phyloP scores from a whole-genome alignment of 2,329 filamentous ascomycete species.

The Verticillium nonalfalfae region DNA sequence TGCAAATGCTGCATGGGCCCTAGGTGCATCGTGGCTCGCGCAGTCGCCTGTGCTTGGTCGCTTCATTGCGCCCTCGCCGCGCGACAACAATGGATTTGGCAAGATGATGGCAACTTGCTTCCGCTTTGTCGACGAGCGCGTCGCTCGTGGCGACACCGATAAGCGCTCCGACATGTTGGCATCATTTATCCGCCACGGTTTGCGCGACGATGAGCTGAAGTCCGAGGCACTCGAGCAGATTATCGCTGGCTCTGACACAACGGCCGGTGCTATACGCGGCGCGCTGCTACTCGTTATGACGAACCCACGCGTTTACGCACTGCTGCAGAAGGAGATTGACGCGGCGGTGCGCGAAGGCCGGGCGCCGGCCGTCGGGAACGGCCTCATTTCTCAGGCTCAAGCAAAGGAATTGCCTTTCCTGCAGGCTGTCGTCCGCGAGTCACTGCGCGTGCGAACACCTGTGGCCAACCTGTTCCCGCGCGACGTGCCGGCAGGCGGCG shows the following conservation, averaged over 20 bases:
- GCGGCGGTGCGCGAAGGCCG: constrained; percentile 9
- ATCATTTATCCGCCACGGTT: constrained; percentile 19
- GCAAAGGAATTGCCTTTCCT: constrained; percentile 27
- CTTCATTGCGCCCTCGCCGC: constrained; percentile 18
- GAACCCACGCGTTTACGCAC: constrained; percentile 32
- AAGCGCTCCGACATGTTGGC: constrained; percentile 20
- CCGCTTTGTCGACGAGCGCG: constrained; percentile 18
- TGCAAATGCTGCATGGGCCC: constrained; percentile 17
- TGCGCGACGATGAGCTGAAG: constrained; percentile 17
- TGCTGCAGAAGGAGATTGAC: constrained; percentile 37
- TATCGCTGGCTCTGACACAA: constrained; percentile 49
- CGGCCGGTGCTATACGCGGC: constrained; percentile 39
- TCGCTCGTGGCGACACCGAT: constrained; percentile 9
- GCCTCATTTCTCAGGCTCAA: constrained; percentile 15
- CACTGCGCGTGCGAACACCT: constrained; percentile 19
- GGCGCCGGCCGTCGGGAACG: constrained; percentile 15
- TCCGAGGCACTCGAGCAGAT: constrained; percentile 23
- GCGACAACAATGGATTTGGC: constrained; percentile 23
- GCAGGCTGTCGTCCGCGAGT: constrained; percentile 29
- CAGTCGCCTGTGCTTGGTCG: constrained; percentile 19
- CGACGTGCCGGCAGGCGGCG: constrained; percentile 14
- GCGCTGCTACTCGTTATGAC: constrained; percentile 40
- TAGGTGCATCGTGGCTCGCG: constrained; percentile 20
- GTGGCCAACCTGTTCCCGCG: constrained; percentile 16
- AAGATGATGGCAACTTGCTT: constrained; percentile 24